Evolutionary conservation across 805 yeast species (phyloP).

Genomic region (Starmerella gropengiesseri): DNA sequence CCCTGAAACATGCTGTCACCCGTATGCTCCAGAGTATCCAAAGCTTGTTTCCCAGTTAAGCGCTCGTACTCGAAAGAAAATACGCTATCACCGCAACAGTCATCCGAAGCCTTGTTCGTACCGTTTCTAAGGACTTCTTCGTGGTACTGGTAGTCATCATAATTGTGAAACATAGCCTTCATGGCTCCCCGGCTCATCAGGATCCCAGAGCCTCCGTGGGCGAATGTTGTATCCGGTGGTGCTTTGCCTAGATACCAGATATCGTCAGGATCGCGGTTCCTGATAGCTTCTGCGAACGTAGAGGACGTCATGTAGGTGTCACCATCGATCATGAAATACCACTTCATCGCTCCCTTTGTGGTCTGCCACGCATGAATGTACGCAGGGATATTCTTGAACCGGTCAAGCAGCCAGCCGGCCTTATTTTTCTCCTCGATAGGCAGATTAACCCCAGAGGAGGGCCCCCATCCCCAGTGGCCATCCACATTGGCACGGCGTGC

Average conservation of each 20-base stretch:
- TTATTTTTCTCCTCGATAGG: slow-evolving; percentile 14
- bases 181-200: slow-evolving; percentile 29
- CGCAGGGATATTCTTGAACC: slow-evolving; percentile 33
- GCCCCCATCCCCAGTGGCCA: slow-evolving; percentile 23
- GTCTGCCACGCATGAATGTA: slow-evolving; percentile 29
- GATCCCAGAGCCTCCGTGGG: slow-evolving; percentile 34
- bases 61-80: slow-evolving; percentile 25
- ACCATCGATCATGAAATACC: slow-evolving; percentile 33
- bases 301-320: slow-evolving; percentile 29
- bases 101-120: slow-evolving; percentile 19
- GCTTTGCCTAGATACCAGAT: slow-evolving; percentile 28
- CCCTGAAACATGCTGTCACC: slow-evolving; percentile 27
- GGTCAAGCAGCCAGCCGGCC: slow-evolving; percentile 31
- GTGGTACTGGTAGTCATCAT: slow-evolving; percentile 5
- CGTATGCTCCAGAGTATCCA: slow-evolving; percentile 15
- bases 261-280: slow-evolving; percentile 25
- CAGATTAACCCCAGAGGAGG: too few species aligned
- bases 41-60: slow-evolving; percentile 12
- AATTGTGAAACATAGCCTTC: slow-evolving; percentile 23
- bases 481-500: slow-evolving; percentile 21
- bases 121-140: slow-evolving; percentile 16
- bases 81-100: slow-evolving; percentile 32
- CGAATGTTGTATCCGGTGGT: slow-evolving; percentile 24
- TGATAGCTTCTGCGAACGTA: slow-evolving; percentile 24
- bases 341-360: slow-evolving; percentile 24